Conservation (phyloP, 352 stramenopile genomes). For the Pythium oligandrum region DNA sequence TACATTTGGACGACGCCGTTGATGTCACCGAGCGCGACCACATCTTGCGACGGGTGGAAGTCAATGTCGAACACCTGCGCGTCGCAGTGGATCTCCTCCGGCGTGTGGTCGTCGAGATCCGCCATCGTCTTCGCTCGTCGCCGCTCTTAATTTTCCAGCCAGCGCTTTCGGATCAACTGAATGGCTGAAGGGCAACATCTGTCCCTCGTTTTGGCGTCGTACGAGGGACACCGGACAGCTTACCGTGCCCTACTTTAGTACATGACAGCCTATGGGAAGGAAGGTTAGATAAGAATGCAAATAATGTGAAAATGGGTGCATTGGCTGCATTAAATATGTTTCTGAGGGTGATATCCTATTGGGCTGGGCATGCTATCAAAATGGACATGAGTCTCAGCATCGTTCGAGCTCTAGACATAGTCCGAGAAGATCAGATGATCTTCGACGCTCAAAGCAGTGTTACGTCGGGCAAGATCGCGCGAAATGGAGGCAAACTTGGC, state of each 20-base stretch:
- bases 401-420: conserved; percentile 28
- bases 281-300: no score
- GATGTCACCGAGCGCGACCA: conserved; percentile 73
- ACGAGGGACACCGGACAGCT: conserved; percentile 5
- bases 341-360: no score
- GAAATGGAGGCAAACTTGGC: conserved; percentile 65
- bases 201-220: conserved; percentile 5
- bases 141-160: conserved; percentile 2
- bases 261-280: no score
- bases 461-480: conserved; percentile 47
- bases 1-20: conserved; percentile 81
- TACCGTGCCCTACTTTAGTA: conserved; percentile 3
- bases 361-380: no score
- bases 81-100: conserved; percentile 69
- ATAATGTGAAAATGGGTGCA: no score
- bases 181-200: conserved; percentile 16
- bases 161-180: conserved; percentile 8
- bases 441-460: conserved; percentile 34
- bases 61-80: conserved; percentile 83
- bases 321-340: no score
- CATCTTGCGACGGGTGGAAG: conserved; percentile 71
- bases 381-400: no score
- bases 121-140: conserved; percentile 31
- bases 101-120: conserved; percentile 69
- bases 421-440: conserved; percentile 75